Evolutionary conservation across 345 rosid species (phyloP).

Genomic region (Pelargonium nanum): DNA sequence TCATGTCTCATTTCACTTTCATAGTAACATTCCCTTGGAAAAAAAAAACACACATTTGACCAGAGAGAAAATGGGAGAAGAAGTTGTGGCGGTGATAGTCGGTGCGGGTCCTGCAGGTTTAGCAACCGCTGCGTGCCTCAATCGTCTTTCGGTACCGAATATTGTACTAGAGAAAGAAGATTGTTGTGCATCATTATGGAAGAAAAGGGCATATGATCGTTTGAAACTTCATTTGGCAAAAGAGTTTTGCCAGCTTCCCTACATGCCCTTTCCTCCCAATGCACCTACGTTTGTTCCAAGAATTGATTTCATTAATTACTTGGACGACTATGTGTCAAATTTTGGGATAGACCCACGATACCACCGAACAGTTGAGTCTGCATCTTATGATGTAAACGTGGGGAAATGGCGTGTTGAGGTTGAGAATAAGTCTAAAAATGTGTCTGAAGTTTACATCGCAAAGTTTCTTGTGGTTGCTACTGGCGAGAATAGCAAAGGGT

Average conservation of each 20-base stretch:
- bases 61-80: neutral
- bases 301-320: slow-evolving; percentile 28
- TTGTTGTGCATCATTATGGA: slow-evolving; percentile 51
- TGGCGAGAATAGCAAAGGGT: slow-evolving; percentile 35
- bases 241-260: slow-evolving; percentile 42
- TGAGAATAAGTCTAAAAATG: neutral
- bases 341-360: slow-evolving; percentile 23
- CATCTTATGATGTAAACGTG: slow-evolving; percentile 5
- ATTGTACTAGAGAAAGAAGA: slow-evolving; percentile 44
- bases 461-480: slow-evolving; percentile 39
- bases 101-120: slow-evolving; percentile 63
- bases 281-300: slow-evolving; percentile 35
- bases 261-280: slow-evolving; percentile 24
- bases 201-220: slow-evolving; percentile 35
- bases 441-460: slow-evolving; percentile 21
- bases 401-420: slow-evolving; percentile 27
- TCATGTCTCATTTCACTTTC: neutral
- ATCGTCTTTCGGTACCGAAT: slow-evolving; percentile 23
- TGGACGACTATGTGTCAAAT: slow-evolving; percentile 33
- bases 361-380: slow-evolving; percentile 20
- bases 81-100: slow-evolving; percentile 23
- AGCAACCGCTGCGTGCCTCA: slow-evolving; percentile 42
- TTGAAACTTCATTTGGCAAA: slow-evolving; percentile 41
- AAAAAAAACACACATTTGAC: neutral
- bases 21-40: neutral